A percentile compares a stretch with the other conserved stretches of the same genome.
Conservation (phyloP, 805 yeast species). For the Saccharomycopsis babjevae region DNA sequence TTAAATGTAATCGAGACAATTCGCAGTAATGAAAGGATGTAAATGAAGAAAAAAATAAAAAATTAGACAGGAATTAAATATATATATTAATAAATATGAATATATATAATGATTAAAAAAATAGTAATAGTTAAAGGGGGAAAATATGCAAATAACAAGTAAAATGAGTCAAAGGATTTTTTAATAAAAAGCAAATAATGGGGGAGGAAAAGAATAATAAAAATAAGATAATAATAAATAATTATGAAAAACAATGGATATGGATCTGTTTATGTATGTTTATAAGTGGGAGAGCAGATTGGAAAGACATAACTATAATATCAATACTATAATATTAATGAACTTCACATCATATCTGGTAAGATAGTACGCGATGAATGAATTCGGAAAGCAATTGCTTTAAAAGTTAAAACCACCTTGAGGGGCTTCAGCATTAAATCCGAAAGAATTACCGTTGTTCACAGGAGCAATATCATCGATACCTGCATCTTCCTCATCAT, state of each 20-base stretch:
- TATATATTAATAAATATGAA: background rate
- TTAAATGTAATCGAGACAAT: background rate
- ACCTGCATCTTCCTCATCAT: slow-evolving; percentile 62
- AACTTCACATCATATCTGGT: no score
- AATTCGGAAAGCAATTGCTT: background rate
- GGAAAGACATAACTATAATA: background rate
- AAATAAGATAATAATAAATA: background rate
- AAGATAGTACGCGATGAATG: background rate
- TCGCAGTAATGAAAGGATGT: background rate
- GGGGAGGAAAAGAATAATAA: background rate
- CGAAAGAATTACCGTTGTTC: slow-evolving; percentile 74
- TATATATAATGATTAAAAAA: background rate
- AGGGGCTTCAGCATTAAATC: slow-evolving; percentile 66
- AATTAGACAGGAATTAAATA: background rate
- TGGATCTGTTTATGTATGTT: background rate
- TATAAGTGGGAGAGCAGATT: background rate
- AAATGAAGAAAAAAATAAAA: background rate
- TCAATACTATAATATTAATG: no score
- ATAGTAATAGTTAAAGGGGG: background rate
- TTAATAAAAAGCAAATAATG: background rate
- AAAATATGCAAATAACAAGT: background rate
- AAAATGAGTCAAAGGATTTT: background rate
- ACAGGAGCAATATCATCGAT: slow-evolving; percentile 47
- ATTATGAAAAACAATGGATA: background rate
- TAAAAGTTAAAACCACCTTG: slow-evolving; percentile 43